Evolutionary conservation across 768 basidiomycete species (phyloP).

Genomic region (Amylocystis lapponica): DNA sequence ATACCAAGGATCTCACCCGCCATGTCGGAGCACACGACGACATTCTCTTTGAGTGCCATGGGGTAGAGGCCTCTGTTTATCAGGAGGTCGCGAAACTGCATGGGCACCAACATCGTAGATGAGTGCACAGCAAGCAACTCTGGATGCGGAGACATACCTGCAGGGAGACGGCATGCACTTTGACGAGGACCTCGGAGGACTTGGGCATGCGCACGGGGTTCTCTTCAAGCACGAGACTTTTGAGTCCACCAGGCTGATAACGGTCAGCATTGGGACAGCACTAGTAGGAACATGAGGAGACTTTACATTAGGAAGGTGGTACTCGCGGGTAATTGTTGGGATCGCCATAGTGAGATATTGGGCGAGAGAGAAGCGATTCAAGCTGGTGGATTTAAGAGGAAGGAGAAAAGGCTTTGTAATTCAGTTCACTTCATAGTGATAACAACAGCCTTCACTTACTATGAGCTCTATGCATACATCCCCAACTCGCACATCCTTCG

Average conservation of each 20-base stretch:
- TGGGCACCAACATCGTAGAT: no score
- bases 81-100: slow-evolving; percentile 42
- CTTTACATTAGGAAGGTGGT: slow-evolving; percentile 14
- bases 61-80: slow-evolving; percentile 37
- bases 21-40: slow-evolving; percentile 37
- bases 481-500: no score
- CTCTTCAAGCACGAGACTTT: slow-evolving; percentile 24
- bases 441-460: no score
- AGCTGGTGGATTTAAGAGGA: no score
- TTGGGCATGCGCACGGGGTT: slow-evolving; percentile 27
- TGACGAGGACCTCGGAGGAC: slow-evolving; percentile 47
- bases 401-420: no score
- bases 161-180: slow-evolving; percentile 50
- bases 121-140: no score
- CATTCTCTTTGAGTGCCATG: slow-evolving; percentile 24
- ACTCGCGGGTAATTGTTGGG: slow-evolving; percentile 15
- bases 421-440: no score
- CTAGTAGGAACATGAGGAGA: background rate
- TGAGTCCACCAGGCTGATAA: slow-evolving; percentile 16
- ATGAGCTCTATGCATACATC: no score
- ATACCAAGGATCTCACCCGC: slow-evolving; percentile 51
- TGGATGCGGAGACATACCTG: slow-evolving; percentile 20
- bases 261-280: background rate
- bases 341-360: no score
- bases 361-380: no score